Conservation (phyloP, 2,329 filamentous ascomycete species). For the Scedosporium apiospermum region DNA sequence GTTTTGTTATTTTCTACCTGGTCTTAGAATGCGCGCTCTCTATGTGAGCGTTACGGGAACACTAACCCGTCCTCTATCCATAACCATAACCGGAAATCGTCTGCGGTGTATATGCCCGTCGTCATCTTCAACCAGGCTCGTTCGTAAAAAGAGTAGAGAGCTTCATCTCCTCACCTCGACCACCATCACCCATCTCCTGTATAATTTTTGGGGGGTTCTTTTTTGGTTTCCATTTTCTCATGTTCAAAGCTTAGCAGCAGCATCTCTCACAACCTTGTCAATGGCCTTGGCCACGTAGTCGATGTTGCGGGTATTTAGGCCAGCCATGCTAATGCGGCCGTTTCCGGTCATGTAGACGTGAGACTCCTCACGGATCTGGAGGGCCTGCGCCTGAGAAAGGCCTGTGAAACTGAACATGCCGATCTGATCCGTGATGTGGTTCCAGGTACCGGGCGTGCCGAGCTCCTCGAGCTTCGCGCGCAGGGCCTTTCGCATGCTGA, state of each 20-base stretch:
- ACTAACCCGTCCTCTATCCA: too few species aligned
- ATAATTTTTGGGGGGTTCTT: background rate
- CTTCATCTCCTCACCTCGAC: too few species aligned
- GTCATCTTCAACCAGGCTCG: too few species aligned
- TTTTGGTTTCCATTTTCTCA: background rate
- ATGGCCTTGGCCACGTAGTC: conserved; percentile 89
- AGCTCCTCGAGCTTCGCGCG: conserved; percentile 73
- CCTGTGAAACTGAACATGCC: conserved; percentile 98
- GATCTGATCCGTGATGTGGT: conserved; percentile 97
- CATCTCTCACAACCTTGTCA: conserved; percentile 66
- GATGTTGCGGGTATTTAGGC: conserved; percentile 85
- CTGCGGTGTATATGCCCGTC: too few species aligned
- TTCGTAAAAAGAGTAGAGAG: too few species aligned
- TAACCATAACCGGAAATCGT: too few species aligned
- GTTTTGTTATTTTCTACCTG: too few species aligned
- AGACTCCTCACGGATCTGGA: conserved; percentile 56
- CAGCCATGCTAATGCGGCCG: conserved; percentile 95
- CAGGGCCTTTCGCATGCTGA: conserved; percentile 75
- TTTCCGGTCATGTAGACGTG: conserved; percentile 97
- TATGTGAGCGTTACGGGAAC: too few species aligned
- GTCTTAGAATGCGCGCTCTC: too few species aligned
- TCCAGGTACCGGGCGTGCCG: conserved; percentile 83
- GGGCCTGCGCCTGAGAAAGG: conserved; percentile 62
- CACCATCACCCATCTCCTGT: background rate
- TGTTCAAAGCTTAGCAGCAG: conserved; percentile 5